A percentile compares a stretch with the other conserved stretches of the same genome.
Evolutionary conservation across 768 basidiomycete genomes (phyloP).

Genomic region (Podaxis sp.): DNA sequence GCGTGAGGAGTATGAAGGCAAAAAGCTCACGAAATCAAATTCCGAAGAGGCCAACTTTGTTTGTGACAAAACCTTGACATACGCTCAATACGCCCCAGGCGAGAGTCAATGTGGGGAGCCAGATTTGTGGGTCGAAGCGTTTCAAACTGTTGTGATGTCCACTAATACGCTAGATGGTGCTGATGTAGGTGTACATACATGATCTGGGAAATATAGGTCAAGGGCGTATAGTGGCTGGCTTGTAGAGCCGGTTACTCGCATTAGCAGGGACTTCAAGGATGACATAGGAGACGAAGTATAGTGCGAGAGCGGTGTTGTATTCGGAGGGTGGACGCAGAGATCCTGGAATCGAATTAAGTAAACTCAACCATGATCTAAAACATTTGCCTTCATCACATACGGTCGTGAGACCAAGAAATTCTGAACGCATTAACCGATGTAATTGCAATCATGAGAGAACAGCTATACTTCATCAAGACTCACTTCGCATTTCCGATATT

Average conservation of each 20-base stretch:
- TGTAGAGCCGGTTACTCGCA: conserved; percentile 28
- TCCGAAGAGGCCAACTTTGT: conserved; percentile 52
- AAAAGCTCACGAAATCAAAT: conserved; percentile 49
- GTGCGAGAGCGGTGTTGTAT: conserved; percentile 57
- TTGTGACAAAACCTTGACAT: conserved; percentile 53
- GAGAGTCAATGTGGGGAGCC: conserved; percentile 59
- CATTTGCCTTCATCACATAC: conserved; percentile 24
- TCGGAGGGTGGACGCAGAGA: conserved; percentile 45
- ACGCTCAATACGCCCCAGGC: conserved; percentile 58
- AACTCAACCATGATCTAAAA: no score
- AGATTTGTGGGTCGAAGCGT: conserved; percentile 54
- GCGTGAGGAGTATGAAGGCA: not conserved
- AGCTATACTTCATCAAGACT: conserved; percentile 12
- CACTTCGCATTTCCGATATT: conserved; percentile 47
- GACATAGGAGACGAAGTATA: conserved; percentile 63
- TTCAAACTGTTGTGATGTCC: conserved; percentile 42
- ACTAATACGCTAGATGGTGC: not conserved
- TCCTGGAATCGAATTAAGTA: conserved; percentile 35
- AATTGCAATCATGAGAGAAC: not conserved
- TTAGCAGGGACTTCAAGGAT: conserved; percentile 60
- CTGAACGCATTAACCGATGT: conserved; percentile 24
- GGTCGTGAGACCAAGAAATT: conserved; percentile 53
- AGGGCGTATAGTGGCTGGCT: not conserved
- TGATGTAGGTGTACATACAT: conserved; percentile 27
- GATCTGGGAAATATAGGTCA: conserved; percentile 33